These are phyloP conservation scores for Fraxinus sp. DNA, from an alignment of 305 asterid genomes.

Conservation along the genomic window DNA sequence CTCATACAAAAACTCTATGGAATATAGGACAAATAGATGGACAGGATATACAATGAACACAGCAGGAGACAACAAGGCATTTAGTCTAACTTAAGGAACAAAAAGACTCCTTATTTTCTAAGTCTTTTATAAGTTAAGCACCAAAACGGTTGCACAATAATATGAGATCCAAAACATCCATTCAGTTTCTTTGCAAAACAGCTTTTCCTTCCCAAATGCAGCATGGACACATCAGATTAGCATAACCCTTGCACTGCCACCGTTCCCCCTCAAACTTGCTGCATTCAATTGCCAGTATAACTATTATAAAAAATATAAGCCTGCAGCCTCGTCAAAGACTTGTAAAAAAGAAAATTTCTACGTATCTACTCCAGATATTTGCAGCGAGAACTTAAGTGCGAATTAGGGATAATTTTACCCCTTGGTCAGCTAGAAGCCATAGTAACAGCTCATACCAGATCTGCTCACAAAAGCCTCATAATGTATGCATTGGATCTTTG, in stretches of 20 bases:
- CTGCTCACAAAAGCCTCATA: not conserved
- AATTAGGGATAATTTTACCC: not conserved
- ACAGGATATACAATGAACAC: not conserved
- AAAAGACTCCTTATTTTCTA: not conserved
- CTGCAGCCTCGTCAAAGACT: not conserved
- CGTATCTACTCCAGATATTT: not conserved
- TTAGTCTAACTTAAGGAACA: not conserved
- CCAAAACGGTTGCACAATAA: not conserved
- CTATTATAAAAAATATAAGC: not conserved
- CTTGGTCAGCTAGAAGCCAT: not conserved
- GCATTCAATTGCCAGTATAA: not conserved
- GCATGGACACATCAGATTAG: not conserved
- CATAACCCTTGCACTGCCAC: not conserved
- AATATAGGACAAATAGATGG: not conserved
- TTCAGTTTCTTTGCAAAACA: not conserved
- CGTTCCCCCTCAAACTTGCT: not conserved
- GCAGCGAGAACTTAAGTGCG: not conserved
- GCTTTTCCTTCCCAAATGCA: not conserved
- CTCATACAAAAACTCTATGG: not conserved
- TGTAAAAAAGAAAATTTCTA: not conserved
- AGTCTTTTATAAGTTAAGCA: not conserved
- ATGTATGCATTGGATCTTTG: not conserved
- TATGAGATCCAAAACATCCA: not conserved
- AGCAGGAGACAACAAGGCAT: not conserved
- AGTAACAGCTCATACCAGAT: not conserved